A percentile compares a stretch with the other conserved stretches of the same genome.
Evolutionary conservation across 1,284 basidiomycete species (phyloP).

Genomic region (Paramarasmius palmivorus): DNA sequence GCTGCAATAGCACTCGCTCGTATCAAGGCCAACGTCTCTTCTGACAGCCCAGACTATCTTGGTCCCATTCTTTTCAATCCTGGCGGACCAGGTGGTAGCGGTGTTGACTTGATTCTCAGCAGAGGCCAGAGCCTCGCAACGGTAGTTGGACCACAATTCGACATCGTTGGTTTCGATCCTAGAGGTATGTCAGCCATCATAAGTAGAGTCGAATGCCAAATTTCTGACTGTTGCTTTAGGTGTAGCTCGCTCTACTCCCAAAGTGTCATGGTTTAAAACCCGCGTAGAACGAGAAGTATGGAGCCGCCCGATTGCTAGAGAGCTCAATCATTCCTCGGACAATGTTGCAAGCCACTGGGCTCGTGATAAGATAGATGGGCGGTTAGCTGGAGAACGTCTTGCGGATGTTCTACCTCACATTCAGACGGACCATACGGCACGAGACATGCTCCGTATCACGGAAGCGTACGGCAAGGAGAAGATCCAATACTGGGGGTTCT

Average conservation of each 20-base stretch:
- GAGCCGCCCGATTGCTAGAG: conserved; percentile 1
- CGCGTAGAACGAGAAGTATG: background rate
- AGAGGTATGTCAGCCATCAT: conserved; percentile 21
- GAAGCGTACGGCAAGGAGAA: conserved; percentile 44
- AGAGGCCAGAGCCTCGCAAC: conserved; percentile 29
- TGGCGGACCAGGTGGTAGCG: conserved; percentile 51
- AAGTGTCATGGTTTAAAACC: conserved; percentile 32
- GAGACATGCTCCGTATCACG: conserved; percentile 51
- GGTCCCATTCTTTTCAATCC: conserved; percentile 53
- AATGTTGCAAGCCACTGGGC: conserved; percentile 21
- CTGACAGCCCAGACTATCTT: conserved; percentile 31
- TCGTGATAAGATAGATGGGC: conserved; percentile 29
- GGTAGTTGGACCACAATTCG: conserved; percentile 44
- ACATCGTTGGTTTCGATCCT: conserved; percentile 54
- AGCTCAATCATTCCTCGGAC: conserved; percentile 23
- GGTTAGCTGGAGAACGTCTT: conserved; percentile 31
- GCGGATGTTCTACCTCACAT: conserved; percentile 35
- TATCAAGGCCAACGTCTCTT: conserved; percentile 22
- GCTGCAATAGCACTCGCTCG: conserved; percentile 38
- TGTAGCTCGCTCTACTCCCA: conserved; percentile 33
- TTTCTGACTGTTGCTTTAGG: conserved; percentile 18
- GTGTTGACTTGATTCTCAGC: conserved; percentile 33
- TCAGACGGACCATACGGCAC: conserved; percentile 44
- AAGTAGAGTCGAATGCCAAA: background rate
- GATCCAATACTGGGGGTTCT: conserved; percentile 56